A percentile compares a stretch with the other conserved stretches of the same genome.
These are phyloP conservation scores for Rosa rugosa DNA, from an alignment of 306 rosid genomes.

Conservation along the genomic window DNA sequence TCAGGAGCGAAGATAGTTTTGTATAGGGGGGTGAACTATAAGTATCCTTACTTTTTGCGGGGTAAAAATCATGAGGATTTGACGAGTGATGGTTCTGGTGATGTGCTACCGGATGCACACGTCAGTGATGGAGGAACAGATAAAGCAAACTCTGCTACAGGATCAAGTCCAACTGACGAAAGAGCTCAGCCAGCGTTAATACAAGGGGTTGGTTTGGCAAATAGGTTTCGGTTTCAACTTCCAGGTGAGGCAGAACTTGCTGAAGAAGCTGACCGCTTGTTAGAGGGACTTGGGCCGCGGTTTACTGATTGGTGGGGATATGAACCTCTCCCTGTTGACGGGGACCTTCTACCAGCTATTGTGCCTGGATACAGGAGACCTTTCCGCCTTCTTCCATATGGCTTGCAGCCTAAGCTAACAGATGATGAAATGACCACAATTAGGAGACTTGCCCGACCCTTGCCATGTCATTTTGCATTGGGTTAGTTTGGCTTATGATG, in stretches of 20 bases:
- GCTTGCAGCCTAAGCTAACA: conserved; percentile 77
- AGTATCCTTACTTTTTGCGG: conserved; percentile 74
- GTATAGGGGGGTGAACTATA: conserved; percentile 76
- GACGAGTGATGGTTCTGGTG: conserved; percentile 28
- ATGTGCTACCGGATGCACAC: conserved; percentile 32
- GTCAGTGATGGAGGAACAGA: conserved; percentile 27
- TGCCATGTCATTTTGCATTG: conserved; percentile 86
- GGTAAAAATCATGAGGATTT: conserved; percentile 31
- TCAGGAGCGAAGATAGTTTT: conserved; percentile 85
- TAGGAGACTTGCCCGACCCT: conserved; percentile 77
- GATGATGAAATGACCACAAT: conserved; percentile 87
- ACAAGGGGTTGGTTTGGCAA: conserved; percentile 75
- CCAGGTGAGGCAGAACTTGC: conserved; percentile 78
- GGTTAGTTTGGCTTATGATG: conserved; percentile 51
- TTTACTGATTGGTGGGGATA: conserved; percentile 97
- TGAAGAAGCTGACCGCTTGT: conserved; percentile 69
- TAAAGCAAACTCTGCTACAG: conserved; percentile 34
- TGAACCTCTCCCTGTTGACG: conserved; percentile 91
- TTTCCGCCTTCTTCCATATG: conserved; percentile 95
- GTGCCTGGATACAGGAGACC: conserved; percentile 80
- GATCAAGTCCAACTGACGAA: conserved; percentile 28
- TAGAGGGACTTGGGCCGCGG: conserved; percentile 85
- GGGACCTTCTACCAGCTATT: conserved; percentile 80
- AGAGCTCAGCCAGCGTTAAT: conserved; percentile 42
- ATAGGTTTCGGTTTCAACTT: conserved; percentile 74